Evolutionary conservation across 208 protist genomes (phyloP).

Genomic region (Naegleria fowleri): DNA sequence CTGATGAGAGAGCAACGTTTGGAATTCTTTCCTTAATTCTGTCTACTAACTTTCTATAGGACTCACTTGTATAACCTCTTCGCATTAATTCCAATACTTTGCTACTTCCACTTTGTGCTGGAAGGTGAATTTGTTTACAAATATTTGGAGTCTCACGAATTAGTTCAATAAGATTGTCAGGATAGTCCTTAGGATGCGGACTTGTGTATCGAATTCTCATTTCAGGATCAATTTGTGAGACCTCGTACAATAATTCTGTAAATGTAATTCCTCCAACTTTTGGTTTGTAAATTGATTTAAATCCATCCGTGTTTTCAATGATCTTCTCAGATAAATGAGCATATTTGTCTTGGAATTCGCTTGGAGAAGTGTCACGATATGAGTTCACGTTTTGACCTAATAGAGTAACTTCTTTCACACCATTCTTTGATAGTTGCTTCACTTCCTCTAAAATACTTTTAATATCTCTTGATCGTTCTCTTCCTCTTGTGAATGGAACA

Average conservation of each 20-base stretch:
- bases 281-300: slow-evolving; percentile 24
- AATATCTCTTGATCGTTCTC: slow-evolving; percentile 51
- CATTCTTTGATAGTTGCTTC: slow-evolving; percentile 39
- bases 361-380: slow-evolving; percentile 41
- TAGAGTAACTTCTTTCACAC: slow-evolving; percentile 57
- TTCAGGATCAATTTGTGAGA: slow-evolving; percentile 47
- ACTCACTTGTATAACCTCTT: slow-evolving; percentile 59
- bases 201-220: slow-evolving; percentile 71
- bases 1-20: slow-evolving; percentile 44
- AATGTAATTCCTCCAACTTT: slow-evolving; percentile 50
- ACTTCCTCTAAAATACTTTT: slow-evolving; percentile 51
- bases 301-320: neutral
- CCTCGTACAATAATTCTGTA: slow-evolving; percentile 52
- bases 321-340: neutral
- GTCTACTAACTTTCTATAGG: slow-evolving; percentile 57
- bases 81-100: slow-evolving; percentile 63
- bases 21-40: slow-evolving; percentile 46
- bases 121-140: slow-evolving; percentile 64
- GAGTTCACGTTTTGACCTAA: slow-evolving; percentile 78
- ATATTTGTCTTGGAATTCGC: neutral
- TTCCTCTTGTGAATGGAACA: slow-evolving; percentile 69
- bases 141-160: slow-evolving; percentile 59
- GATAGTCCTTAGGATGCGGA: slow-evolving; percentile 79
- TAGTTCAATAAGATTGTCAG: slow-evolving; percentile 53
- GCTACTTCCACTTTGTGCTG: slow-evolving; percentile 57